A percentile compares a stretch with the other conserved stretches of the same genome.
phyloP scores from a whole-genome alignment of 768 basidiomycete genomes.

The Leucogyrophana mollusca region DNA sequence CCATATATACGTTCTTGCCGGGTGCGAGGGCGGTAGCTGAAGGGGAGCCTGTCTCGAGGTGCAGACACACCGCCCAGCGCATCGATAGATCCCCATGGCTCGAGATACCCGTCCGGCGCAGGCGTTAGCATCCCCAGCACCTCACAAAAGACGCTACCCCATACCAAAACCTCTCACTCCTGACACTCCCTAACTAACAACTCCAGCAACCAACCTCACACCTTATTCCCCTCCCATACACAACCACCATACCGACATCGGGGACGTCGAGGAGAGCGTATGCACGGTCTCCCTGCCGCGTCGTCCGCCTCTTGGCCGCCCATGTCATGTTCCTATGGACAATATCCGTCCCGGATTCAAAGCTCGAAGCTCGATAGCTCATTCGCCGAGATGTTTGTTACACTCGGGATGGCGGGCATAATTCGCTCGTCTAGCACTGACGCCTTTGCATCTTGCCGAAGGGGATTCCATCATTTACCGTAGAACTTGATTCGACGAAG shows the following conservation, averaged over 20 bases:
- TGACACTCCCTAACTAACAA: slow-evolving; percentile 6
- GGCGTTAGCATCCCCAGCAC: not conserved
- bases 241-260: slow-evolving; percentile 9
- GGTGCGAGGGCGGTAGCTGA: no score
- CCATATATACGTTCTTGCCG: no score
- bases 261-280: slow-evolving; percentile 15
- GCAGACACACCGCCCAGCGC: no score
- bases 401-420: not conserved
- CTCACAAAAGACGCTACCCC: not conserved
- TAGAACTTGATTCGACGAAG: slow-evolving; percentile 17
- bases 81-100: no score
- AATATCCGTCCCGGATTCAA: slow-evolving; percentile 2
- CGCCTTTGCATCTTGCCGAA: slow-evolving; percentile 5
- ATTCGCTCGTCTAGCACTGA: not conserved
- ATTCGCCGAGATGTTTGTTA: slow-evolving; percentile 5
- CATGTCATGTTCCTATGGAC: slow-evolving; percentile 9
- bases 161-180: slow-evolving; percentile 9
- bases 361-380: slow-evolving; percentile 5
- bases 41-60: no score
- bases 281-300: slow-evolving; percentile 12
- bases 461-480: slow-evolving; percentile 8
- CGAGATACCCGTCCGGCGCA: not conserved
- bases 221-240: slow-evolving; percentile 16
- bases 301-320: slow-evolving; percentile 14
- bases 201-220: slow-evolving; percentile 12